Evolutionary conservation across 176 grass and related monocot genomes (phyloP).

Genomic region (Miscanthus lutarioriparius): DNA sequence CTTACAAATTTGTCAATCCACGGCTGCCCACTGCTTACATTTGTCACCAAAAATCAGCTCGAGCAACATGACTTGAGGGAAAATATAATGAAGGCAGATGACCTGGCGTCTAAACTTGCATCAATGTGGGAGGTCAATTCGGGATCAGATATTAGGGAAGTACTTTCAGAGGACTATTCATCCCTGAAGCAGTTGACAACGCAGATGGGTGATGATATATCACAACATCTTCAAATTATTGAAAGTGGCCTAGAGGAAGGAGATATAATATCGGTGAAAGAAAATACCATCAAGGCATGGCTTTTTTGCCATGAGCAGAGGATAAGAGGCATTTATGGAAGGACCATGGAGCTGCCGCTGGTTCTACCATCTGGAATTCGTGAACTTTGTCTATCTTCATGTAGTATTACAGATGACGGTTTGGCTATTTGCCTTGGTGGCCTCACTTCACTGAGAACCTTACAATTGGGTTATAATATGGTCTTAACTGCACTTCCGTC

Average conservation of each 20-base stretch:
- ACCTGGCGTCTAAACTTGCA: background rate
- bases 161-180: background rate
- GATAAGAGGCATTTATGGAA: too few species aligned
- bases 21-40: background rate
- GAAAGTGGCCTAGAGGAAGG: background rate
- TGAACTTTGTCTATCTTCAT: too few species aligned
- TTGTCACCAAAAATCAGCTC: background rate
- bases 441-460: too few species aligned
- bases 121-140: background rate
- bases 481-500: slow-evolving; percentile 7
- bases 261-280: background rate
- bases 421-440: too few species aligned
- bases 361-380: too few species aligned
- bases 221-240: background rate
- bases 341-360: too few species aligned
- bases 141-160: background rate
- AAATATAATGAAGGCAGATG: too few species aligned
- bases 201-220: background rate
- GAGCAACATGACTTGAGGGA: background rate
- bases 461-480: background rate
- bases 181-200: background rate
- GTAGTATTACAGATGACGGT: too few species aligned
- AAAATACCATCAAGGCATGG: background rate
- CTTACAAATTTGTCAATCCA: accelerated
- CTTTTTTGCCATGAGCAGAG: background rate